A percentile compares a stretch with the other conserved stretches of the same genome.
These are phyloP conservation scores for Suillus weaverae DNA, from an alignment of 768 basidiomycete species.

Conservation along the genomic window DNA sequence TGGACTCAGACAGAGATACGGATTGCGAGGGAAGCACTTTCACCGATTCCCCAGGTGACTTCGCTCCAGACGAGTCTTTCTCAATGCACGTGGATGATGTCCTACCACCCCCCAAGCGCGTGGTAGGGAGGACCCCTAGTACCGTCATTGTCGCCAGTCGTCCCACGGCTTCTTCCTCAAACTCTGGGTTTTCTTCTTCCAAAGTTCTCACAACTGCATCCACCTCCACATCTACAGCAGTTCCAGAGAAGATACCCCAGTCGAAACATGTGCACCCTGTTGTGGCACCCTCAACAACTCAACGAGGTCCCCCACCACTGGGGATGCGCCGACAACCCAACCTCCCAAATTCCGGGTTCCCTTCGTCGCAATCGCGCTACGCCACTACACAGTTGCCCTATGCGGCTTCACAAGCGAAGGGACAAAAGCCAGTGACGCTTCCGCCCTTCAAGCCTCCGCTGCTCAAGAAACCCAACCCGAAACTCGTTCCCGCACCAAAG, in stretches of 20 bases:
- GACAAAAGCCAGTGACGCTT: conserved; percentile 15
- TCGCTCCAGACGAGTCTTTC: not conserved
- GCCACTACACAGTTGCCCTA: not conserved
- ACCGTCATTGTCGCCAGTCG: not conserved
- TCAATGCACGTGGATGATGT: not conserved
- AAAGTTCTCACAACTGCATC: not conserved
- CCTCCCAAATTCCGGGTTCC: not conserved
- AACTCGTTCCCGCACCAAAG: not conserved
- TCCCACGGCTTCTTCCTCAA: not conserved
- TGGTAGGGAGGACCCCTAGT: not conserved
- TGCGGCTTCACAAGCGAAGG: conserved; percentile 15
- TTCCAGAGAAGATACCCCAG: not conserved
- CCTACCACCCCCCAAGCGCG: not conserved
- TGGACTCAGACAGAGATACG: not conserved
- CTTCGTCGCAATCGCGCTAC: conserved; percentile 21
- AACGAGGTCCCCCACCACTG: conserved; percentile 22
- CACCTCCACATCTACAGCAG: not conserved
- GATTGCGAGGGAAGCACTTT: not conserved
- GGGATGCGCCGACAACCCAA: conserved; percentile 28
- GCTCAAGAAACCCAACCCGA: conserved; percentile 4
- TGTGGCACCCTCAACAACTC: not conserved
- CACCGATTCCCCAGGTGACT: no score
- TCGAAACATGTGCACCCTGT: not conserved
- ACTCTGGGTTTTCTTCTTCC: not conserved
- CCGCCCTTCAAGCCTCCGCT: conserved; percentile 33